Evolutionary conservation across 805 yeast genomes (phyloP).

Genomic region (Cyberlindnera mississippiensis): DNA sequence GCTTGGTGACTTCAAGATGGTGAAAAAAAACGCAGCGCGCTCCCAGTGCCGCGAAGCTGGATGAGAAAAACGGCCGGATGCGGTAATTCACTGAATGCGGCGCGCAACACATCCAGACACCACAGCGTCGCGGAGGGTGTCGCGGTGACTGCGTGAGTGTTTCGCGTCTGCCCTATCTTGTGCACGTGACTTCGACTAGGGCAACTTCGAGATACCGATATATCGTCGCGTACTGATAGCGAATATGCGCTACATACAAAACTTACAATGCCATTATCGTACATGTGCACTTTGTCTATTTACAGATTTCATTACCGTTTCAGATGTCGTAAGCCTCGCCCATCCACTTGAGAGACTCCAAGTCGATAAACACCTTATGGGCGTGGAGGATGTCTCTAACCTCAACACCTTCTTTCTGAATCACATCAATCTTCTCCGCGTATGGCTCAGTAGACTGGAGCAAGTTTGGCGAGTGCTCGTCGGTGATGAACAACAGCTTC

Average conservation of each 20-base stretch:
- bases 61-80: conserved; percentile 2
- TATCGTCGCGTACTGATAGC: background rate
- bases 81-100: conserved; percentile 1
- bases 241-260: background rate
- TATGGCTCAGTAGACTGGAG: conserved; percentile 51
- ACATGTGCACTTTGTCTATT: conserved; percentile 8
- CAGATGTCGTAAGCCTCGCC: conserved; percentile 25
- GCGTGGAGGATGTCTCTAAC: conserved; percentile 84
- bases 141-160: conserved; percentile 1
- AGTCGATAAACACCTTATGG: conserved; percentile 67
- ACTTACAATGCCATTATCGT: conserved; percentile 1
- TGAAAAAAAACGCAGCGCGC: conserved; percentile 18
- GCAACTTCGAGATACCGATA: too few relatives aligned
- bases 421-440: conserved; percentile 55
- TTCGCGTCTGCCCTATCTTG: too few relatives aligned
- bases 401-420: conserved; percentile 73
- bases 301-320: conserved; percentile 10
- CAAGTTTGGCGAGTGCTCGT: conserved; percentile 55
- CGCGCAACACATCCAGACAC: conserved; percentile 7
- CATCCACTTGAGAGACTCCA: conserved; percentile 64
- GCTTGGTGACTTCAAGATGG: conserved; percentile 17
- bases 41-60: background rate
- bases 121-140: background rate
- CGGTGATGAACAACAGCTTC: conserved; percentile 65
- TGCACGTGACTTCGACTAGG: too few relatives aligned